Evolutionary conservation across 2,329 filamentous ascomycete species (phyloP), one percentile per base, ranked within the genome.

Genomic region (Nannizziopsis arthrosporioides): DNA sequence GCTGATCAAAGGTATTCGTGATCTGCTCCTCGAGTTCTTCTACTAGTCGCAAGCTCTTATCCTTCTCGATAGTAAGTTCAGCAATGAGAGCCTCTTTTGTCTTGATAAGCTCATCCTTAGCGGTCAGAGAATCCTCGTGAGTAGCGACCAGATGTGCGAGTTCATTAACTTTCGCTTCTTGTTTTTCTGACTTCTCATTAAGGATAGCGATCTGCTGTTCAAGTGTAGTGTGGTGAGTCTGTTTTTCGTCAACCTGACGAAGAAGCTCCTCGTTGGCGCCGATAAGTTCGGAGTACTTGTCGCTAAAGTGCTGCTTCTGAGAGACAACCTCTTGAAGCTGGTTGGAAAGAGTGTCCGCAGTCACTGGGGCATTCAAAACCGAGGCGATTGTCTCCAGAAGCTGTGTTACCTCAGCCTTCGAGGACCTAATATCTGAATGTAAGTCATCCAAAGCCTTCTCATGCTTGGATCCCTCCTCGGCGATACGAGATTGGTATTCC

Each of bases 1-100:
- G 88, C 63, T 94, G 85, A 61, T 98, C 92, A 66, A 88, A 98
- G 68, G 92, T 95, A 63, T 77, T 86, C 61, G 90, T 89, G 47
- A 98, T 80, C 66, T 98, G 92, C 59, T 96, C 90, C 67, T 98
- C 92, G 4, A 98, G 80, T 68, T 98, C 90, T 63, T 96, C 87
- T 7, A 98, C 86, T 10, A 98, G 73, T 17, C 87, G 81, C 37
- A 85, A 84, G 65, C 92, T 93, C 75, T 94, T 95, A 71, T 87
- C 82, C 73, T 93, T 94, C 68, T 78, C 78, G 12, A 72, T 69
- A 17, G 68, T 71, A 48, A 80, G 69, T 54, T 70, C 70, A 53
- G 76, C 72, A 18, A 71, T 59, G 3, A 66, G 59, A 3, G 63
- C 58, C 41, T 72, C 69, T 56, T 69, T 69, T 60, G 70, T 71